Base-by-base conservation (phyloP, 179 eudicot genomes). In the Dionaea muscipula region DNA sequence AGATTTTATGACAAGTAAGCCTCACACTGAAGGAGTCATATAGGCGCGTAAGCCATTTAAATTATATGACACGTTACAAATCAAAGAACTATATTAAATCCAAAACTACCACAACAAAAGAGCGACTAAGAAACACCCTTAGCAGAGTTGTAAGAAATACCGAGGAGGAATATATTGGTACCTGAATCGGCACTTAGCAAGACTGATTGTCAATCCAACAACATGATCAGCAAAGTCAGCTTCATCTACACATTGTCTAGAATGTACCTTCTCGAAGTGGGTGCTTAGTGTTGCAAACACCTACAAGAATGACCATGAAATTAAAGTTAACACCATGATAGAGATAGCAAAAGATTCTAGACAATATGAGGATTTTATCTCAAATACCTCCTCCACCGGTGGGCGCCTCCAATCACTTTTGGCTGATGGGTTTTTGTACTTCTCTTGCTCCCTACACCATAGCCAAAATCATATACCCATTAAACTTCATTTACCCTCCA, bases 221-320 rank as follows among this genome's bases (percentile, higher is more conserved):
- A 86, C 81, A 75, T 90, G 97, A 59, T 90, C 97, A 59, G 97
- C 95, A 64, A 90, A 60, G 66, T 90, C 97, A 68, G 85, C 83
- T 66, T 86, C 97, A 72, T 90, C 97, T 46, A 57, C 67, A 63
- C 97, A 90, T 53, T 66, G 80, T 53, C 97, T 82, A 41, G 85
- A 72, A 67, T 80, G 97, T 53, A 86, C 94, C 49, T 75, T 70
- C 48, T 52, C 64, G 72, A 77, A 86, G 60, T 89, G 80, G 57
- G 85, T 85, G 35, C 78, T 65, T 52, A 89, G 69, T 59, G 64
- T 80, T 45, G 95, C 71, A 39, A 89, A 66, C 43, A 75, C 79
- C 97, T 89, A 73, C 47, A 48, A 45, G 18, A 48, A 66, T 16
- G 14, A 56, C 7, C 53, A 43, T 43, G 8, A 14, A 26, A n/a